Base-by-base conservation (phyloP, 2,329 filamentous ascomycete species). In the Aspergillus sojae region DNA sequence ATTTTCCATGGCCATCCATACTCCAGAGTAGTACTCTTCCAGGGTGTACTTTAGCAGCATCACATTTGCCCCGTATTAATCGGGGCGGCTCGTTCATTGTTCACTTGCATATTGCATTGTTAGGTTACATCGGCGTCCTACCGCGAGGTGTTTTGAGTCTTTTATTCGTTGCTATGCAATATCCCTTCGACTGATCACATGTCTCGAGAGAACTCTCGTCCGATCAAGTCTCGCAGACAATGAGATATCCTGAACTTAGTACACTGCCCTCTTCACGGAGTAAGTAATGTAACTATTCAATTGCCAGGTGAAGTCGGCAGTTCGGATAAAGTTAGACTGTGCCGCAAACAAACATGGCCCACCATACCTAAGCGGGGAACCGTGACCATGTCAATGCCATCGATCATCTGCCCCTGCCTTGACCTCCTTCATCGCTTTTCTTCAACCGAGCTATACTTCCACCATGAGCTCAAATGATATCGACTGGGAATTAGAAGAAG, bases 401-500 rank as follows among this genome's bases (percentile, higher is more conserved):
- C 21, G 34, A 55, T 39, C 7, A 11, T 55, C 52, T 34, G 52
- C 30, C n/a, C 14, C 48, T 55, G 2, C 32, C 32, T 48, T 28
- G 10, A 57, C 39, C 32, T 46, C 39, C 16, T 21, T 21, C 26
- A 19, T 21, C 23, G 21, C 11, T 28, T 50, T 48, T 28, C 26
- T 46, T 55, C 50, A 55, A 16, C 19, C 48, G n/a, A 32, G 10
- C 36, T 23, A 55, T 26, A 55, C 7, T 9, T 55, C 26, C n/a
- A n/a, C 32, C 9, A 62, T 62, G 61, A 50, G 39, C 28, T n/a
- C 46, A n/a, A 34, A 21, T 32, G 39, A 62, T 48, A 54, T 48
- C 55, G 36, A 71, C 39, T 78, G 76, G 77, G 75, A 78, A 60
- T 39, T 73, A 36, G 78, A 82, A 57, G 78, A 81, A 63, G 81